Conservation (phyloP, 306 rosid genomes). For the Canavalia gladiata region DNA sequence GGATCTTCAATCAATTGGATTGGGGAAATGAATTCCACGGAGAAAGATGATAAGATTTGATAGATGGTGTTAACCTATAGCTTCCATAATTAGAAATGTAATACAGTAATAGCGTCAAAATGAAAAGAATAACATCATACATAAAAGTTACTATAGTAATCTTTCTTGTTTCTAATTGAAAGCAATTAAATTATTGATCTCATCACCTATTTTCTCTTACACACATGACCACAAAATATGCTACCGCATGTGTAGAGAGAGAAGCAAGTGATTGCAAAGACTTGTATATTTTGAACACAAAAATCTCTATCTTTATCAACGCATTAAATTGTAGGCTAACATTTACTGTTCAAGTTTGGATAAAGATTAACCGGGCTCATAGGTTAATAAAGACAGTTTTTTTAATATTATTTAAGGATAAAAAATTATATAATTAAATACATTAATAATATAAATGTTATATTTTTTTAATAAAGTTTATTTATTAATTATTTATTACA, state of each 20-base stretch:
- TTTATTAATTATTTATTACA: too few species aligned
- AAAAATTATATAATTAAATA: too few species aligned
- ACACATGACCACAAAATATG: background rate
- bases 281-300: background rate
- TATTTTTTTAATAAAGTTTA: too few species aligned
- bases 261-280: background rate
- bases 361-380: too few species aligned
- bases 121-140: background rate
- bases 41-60: background rate
- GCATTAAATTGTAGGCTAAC: too few species aligned
- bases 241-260: constrained; percentile 5
- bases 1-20: constrained; percentile 23
- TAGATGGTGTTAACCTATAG: background rate
- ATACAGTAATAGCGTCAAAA: background rate
- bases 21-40: background rate
- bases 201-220: background rate
- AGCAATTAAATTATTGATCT: constrained; percentile 15
- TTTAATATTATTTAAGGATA: too few species aligned
- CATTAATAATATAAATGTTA: too few species aligned
- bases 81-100: background rate
- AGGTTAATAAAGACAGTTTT: too few species aligned
- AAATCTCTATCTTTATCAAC: too few species aligned
- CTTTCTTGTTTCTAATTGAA: background rate
- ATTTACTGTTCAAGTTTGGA: too few species aligned
- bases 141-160: background rate